phyloP scores from a whole-genome alignment of 331 rosid species.

The Acacia pycnantha region DNA sequence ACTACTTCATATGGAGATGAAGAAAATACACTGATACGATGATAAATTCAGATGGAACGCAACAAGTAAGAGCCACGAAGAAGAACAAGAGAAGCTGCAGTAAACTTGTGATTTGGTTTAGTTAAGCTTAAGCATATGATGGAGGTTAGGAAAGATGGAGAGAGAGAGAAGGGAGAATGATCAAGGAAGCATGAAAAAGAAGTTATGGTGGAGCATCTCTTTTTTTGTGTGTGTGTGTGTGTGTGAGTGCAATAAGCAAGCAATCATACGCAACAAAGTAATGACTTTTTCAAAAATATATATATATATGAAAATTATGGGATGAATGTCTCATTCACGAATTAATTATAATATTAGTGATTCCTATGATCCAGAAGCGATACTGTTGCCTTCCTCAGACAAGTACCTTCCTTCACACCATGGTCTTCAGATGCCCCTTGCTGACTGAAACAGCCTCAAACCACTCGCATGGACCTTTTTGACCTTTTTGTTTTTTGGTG shows the following conservation, averaged over 20 bases:
- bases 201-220: slow-evolving; percentile 3
- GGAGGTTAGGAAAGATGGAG: neutral
- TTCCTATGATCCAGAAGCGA: too few relatives aligned
- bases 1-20: neutral
- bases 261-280: slow-evolving; percentile 10
- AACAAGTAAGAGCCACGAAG: neutral
- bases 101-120: neutral
- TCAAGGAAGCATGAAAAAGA: slow-evolving; percentile 15
- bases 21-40: neutral
- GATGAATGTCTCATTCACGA: neutral
- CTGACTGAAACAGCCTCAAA: neutral
- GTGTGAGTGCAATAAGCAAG: slow-evolving; percentile 14
- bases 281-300: neutral
- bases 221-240: neutral
- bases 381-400: neutral
- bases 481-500: neutral
- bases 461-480: neutral
- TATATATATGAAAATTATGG: neutral
- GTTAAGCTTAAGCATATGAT: neutral
- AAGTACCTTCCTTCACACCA: slow-evolving; percentile 25
- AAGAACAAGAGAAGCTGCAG: slow-evolving; percentile 8
- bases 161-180: neutral
- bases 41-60: neutral
- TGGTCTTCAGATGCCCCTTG: slow-evolving; percentile 14
- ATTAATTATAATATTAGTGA: neutral